Conservation (phyloP, 1,284 basidiomycete species). For the Irpex lacteus region DNA sequence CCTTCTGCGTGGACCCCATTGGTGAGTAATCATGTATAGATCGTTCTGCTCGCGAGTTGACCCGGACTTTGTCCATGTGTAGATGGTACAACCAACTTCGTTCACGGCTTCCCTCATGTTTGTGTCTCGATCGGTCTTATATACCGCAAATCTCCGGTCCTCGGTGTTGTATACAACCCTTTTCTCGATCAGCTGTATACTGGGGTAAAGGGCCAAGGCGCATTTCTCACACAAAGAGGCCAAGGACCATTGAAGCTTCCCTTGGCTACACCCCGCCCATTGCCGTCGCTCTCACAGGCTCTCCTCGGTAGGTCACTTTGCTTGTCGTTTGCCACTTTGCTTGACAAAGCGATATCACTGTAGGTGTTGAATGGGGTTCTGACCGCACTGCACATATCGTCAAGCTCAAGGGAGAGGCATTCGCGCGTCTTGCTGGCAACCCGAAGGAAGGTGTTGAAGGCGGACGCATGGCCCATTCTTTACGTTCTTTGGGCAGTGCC, state of each 20-base stretch:
- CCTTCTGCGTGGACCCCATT: slow-evolving; percentile 90
- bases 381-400: slow-evolving; percentile 67
- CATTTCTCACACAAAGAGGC: slow-evolving; percentile 63
- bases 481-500: slow-evolving; percentile 82
- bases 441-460: slow-evolving; percentile 58
- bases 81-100: slow-evolving; percentile 95
- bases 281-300: slow-evolving; percentile 77
- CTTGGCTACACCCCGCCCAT: slow-evolving; percentile 61
- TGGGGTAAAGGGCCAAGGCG: slow-evolving; percentile 76
- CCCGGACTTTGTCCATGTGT: slow-evolving; percentile 2
- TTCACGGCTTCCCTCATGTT: slow-evolving; percentile 87
- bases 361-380: slow-evolving; percentile 91
- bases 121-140: slow-evolving; percentile 93
- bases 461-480: slow-evolving; percentile 86
- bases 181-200: slow-evolving; percentile 87
- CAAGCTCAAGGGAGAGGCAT: slow-evolving; percentile 67
- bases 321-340: not conserved
- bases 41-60: no score
- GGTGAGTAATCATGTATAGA: slow-evolving; percentile 37
- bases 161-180: slow-evolving; percentile 93
- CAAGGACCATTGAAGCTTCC: slow-evolving; percentile 70
- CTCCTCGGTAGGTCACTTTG: slow-evolving; percentile 53
- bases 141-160: slow-evolving; percentile 73
- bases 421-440: slow-evolving; percentile 77
- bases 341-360: not conserved